Evolutionary conservation across 2,329 filamentous ascomycete species (phyloP).

Genomic region (Microdochium nivale): DNA sequence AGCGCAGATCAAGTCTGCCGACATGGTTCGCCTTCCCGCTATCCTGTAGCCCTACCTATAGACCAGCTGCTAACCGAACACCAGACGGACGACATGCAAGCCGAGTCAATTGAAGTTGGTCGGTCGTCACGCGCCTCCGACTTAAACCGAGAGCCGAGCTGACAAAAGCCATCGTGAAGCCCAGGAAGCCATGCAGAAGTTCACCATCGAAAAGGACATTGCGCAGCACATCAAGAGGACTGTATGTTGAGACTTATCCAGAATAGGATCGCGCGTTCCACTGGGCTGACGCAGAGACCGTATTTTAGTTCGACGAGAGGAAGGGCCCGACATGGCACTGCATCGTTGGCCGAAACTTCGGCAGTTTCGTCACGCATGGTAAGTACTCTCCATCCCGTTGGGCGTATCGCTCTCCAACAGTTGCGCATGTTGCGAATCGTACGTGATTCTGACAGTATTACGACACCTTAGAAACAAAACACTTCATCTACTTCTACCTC

Average conservation of each 20-base stretch:
- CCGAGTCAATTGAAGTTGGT: conserved; percentile 94
- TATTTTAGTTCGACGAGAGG: conserved; percentile 77
- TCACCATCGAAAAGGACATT: conserved; percentile 50
- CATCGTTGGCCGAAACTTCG: conserved; percentile 97
- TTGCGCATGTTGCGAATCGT: not conserved
- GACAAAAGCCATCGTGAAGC: conserved; percentile 25
- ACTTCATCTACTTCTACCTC: conserved; percentile 99
- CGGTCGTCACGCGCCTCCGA: conserved; percentile 30
- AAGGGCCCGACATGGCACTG: conserved; percentile 99
- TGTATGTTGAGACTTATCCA: conserved; percentile 16
- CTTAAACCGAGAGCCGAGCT: conserved; percentile 6
- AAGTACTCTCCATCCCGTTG: conserved; percentile 20
- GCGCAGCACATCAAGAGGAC: conserved; percentile 25
- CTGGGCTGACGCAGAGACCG: not conserved
- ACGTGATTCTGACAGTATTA: conserved; percentile 5
- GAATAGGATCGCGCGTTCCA: not conserved
- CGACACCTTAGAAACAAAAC: conserved; percentile 73
- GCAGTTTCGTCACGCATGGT: conserved; percentile 98
- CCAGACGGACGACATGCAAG: conserved; percentile 95
- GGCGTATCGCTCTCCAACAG: not conserved
- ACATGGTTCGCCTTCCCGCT: conserved; percentile 67
- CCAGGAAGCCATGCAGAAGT: conserved; percentile 55
- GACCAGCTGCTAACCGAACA: conserved; percentile 20
- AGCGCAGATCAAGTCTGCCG: conserved; percentile 97
- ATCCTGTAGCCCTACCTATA: conserved; percentile 4